Evolutionary conservation across 768 basidiomycete species (phyloP).

Genomic region (Mycena latifolia): DNA sequence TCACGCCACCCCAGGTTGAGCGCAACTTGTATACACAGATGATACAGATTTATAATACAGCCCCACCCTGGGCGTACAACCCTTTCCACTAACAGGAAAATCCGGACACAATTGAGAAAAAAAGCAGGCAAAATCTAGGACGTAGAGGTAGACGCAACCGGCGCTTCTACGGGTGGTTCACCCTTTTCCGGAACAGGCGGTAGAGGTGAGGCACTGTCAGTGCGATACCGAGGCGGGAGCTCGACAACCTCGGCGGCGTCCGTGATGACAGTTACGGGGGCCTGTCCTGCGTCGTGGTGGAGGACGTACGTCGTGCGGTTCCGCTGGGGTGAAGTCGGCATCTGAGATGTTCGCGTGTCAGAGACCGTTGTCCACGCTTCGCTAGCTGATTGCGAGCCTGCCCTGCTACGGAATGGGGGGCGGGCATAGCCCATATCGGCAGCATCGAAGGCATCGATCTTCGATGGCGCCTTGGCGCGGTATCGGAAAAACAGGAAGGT

Average conservation of each 20-base stretch:
- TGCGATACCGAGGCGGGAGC: conserved; percentile 48
- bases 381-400: not conserved
- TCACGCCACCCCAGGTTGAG: too few relatives aligned
- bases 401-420: too few relatives aligned
- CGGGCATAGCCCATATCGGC: too few relatives aligned
- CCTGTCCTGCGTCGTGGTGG: conserved; percentile 55
- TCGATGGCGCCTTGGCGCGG: not conserved
- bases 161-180: too few relatives aligned
- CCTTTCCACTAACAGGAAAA: too few relatives aligned
- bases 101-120: too few relatives aligned
- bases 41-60: too few relatives aligned
- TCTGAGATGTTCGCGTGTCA: not conserved
- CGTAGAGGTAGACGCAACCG: too few relatives aligned
- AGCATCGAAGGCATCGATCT: conserved; percentile 18
- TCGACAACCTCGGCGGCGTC: conserved; percentile 53
- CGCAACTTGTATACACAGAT: too few relatives aligned
- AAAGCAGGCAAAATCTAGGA: too few relatives aligned
- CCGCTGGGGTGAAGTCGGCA: not conserved
- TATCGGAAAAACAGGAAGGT: conserved; percentile 26
- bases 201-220: not conserved
- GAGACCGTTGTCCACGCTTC: not conserved
- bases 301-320: conserved; percentile 46
- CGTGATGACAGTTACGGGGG: conserved; percentile 54
- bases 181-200: conserved; percentile 10
- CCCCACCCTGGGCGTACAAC: too few relatives aligned